Evolutionary conservation across 1,284 basidiomycete species (phyloP).

Genomic region (Ganoderma resinaceum): DNA sequence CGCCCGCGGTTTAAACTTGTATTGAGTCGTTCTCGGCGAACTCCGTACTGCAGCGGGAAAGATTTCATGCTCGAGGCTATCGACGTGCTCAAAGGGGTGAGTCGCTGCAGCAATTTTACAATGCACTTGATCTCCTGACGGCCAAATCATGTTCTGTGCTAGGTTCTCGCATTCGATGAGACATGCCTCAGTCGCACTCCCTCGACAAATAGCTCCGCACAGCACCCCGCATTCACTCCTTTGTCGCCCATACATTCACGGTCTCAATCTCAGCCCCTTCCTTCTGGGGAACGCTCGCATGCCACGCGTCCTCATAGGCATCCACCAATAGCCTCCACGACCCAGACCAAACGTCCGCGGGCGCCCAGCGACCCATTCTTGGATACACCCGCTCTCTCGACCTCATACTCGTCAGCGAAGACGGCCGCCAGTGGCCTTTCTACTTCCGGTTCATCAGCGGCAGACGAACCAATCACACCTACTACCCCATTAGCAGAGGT

Average conservation of each 20-base stretch:
- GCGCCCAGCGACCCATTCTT: conserved; percentile 83
- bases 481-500: conserved; percentile 45
- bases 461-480: conserved; percentile 51
- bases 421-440: conserved; percentile 40
- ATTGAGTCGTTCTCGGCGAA: conserved; percentile 29
- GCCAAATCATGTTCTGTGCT: conserved; percentile 18
- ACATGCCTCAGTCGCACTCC: conserved; percentile 51
- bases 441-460: conserved; percentile 39
- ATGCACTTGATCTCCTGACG: not conserved
- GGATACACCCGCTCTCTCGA: conserved; percentile 68
- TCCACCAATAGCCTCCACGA: conserved; percentile 47
- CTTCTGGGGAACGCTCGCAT: conserved; percentile 42
- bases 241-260: conserved; percentile 55
- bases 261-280: conserved; percentile 61
- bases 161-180: conserved; percentile 70
- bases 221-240: conserved; percentile 43
- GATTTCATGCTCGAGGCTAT: conserved; percentile 86
- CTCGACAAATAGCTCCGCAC: conserved; percentile 42
- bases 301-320: conserved; percentile 43
- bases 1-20: conserved; percentile 28
- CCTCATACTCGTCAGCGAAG: conserved; percentile 62
- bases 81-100: conserved; percentile 81
- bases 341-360: conserved; percentile 65
- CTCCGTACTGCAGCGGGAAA: conserved; percentile 64
- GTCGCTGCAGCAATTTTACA: conserved; percentile 36